Conservation (phyloP, 208 protist species). For the Hexamita inflata region DNA sequence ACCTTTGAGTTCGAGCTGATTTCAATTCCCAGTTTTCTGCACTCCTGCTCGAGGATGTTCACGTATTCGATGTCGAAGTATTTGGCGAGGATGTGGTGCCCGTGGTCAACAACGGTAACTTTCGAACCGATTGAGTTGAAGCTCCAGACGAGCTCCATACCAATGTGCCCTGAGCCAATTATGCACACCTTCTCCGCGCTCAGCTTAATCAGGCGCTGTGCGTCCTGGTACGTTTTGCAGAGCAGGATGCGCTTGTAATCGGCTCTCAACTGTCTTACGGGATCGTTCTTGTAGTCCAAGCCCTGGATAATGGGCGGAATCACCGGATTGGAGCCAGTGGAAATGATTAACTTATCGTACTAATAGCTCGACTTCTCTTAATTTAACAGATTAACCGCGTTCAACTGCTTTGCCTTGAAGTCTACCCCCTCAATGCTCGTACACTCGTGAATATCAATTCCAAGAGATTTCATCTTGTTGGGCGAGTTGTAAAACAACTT, state of each 20-base stretch:
- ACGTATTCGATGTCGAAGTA: background rate
- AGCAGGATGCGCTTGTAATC: too few species aligned
- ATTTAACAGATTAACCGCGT: background rate
- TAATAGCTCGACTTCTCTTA: background rate
- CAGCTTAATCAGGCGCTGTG: too few species aligned
- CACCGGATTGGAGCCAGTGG: background rate
- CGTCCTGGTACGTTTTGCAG: too few species aligned
- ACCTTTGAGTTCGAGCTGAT: background rate
- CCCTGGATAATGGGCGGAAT: background rate
- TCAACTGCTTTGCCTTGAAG: background rate
- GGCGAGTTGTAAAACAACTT: background rate
- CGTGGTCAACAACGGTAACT: background rate
- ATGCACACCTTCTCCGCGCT: too few species aligned
- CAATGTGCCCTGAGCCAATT: background rate
- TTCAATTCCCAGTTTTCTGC: background rate
- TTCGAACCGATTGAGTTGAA: background rate
- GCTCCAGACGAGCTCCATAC: background rate
- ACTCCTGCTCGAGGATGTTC: background rate
- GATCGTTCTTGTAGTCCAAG: too few species aligned
- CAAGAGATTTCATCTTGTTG: background rate
- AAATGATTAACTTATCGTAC: background rate
- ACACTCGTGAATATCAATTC: background rate
- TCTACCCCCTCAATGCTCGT: background rate
- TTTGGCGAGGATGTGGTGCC: background rate
- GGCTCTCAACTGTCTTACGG: too few species aligned